phyloP scores from a whole-genome alignment of 1,284 basidiomycete genomes.

The Cronartium quercuum region DNA sequence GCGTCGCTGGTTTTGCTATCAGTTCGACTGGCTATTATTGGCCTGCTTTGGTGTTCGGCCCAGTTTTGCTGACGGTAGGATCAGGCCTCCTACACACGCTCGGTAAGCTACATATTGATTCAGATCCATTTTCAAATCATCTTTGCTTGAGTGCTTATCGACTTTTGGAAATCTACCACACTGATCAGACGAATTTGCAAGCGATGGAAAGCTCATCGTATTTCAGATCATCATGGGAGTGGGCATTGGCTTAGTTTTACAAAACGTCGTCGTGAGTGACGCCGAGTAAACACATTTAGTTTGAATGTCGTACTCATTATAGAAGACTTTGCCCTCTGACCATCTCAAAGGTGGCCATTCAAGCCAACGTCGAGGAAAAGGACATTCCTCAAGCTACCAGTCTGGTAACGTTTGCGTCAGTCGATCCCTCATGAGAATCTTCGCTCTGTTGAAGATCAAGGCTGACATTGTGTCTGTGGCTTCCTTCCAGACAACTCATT shows the following conservation, averaged over 20 bases:
- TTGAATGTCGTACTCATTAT: too few species aligned
- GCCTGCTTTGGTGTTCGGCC: background rate
- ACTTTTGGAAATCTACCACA: background rate
- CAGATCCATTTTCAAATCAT: too few species aligned
- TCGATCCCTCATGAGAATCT: too few species aligned
- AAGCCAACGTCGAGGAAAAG: background rate
- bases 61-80: background rate
- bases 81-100: constrained; percentile 1
- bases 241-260: background rate
- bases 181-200: background rate
- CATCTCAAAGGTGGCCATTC: background rate
- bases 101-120: background rate
- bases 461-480: background rate
- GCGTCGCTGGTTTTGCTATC: background rate
- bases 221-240: background rate
- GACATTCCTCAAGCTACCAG: constrained; percentile 2
- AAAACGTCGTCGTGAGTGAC: background rate
- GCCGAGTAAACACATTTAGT: too few species aligned
- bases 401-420: background rate
- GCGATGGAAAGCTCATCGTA: background rate
- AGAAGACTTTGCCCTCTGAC: too few species aligned
- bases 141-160: background rate
- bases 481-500: background rate
- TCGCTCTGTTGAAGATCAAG: background rate
- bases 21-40: background rate